phyloP scores from a whole-genome alignment of 805 yeast genomes.

The Barnettozyma salicaria region DNA sequence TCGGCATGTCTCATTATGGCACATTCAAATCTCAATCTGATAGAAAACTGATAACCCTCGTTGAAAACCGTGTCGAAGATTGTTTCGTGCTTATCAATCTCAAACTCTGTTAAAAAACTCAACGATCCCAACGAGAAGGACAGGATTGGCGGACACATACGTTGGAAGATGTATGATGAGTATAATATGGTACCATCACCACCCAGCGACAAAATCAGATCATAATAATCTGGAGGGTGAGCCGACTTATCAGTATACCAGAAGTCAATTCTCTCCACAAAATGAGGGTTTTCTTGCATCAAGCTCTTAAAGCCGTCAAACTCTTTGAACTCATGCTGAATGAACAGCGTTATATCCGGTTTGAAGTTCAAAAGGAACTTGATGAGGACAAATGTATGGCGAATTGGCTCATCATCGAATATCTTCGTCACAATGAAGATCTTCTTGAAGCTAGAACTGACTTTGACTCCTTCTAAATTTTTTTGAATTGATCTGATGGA shows the following conservation, averaged over 20 bases:
- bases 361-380: conserved; percentile 20
- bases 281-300: conserved; percentile 6
- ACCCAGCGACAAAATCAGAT: conserved; percentile 57
- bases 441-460: conserved; percentile 21
- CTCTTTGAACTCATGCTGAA: conserved; percentile 19
- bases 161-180: conserved; percentile 56
- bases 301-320: conserved; percentile 9
- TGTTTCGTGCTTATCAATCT: conserved; percentile 33
- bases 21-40: conserved; percentile 47
- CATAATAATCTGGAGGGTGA: conserved; percentile 35
- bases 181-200: conserved; percentile 70
- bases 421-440: conserved; percentile 29
- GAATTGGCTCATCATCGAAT: conserved; percentile 28
- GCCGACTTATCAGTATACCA: conserved; percentile 25
- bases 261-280: conserved; percentile 15
- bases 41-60: conserved; percentile 41
- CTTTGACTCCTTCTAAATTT: conserved; percentile 27
- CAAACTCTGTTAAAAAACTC: conserved; percentile 57
- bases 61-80: conserved; percentile 33
- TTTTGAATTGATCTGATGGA: conserved; percentile 28
- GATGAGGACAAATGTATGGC: conserved; percentile 21
- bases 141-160: conserved; percentile 57
- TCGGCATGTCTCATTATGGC: conserved; percentile 35
- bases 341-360: conserved; percentile 15
- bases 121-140: conserved; percentile 62